Conservation (phyloP, 2,329 filamentous ascomycete genomes). For the Paecilomyces niveus region DNA sequence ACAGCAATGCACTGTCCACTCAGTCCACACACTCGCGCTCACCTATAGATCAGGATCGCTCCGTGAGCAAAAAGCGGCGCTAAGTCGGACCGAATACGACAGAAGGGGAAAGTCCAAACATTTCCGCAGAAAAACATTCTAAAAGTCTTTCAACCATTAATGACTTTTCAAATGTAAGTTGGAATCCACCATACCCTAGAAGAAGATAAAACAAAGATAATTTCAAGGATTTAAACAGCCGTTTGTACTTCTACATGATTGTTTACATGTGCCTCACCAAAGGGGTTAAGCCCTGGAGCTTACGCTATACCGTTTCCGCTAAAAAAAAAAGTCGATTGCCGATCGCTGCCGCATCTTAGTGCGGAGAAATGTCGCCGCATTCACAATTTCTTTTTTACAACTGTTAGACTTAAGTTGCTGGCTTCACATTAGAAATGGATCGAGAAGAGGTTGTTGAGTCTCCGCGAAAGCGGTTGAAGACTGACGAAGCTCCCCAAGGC, state of each 20-base stretch:
- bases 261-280: background rate
- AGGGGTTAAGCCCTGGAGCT: background rate
- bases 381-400: background rate
- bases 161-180: too few species aligned
- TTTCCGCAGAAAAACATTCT: too few species aligned
- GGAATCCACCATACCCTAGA: background rate
- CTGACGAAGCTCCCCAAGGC: slow-evolving; percentile 11
- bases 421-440: slow-evolving; percentile 1
- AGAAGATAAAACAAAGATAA: background rate
- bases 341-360: background rate
- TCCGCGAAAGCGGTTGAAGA: slow-evolving; percentile 15
- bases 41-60: too few species aligned
- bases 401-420: background rate
- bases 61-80: too few species aligned
- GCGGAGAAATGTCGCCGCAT: background rate
- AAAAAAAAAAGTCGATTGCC: background rate
- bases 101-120: too few species aligned
- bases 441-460: slow-evolving; percentile 8
- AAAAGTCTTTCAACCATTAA: too few species aligned
- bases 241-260: background rate
- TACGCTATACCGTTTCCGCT: background rate
- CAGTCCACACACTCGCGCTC: too few species aligned
- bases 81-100: too few species aligned
- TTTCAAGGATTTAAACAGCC: background rate
- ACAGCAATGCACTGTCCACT: too few species aligned